Evolutionary conservation across 257 asterid genomes (phyloP), one percentile per base, ranked within the genome.

Genomic region (Solanum chmielewskii): DNA sequence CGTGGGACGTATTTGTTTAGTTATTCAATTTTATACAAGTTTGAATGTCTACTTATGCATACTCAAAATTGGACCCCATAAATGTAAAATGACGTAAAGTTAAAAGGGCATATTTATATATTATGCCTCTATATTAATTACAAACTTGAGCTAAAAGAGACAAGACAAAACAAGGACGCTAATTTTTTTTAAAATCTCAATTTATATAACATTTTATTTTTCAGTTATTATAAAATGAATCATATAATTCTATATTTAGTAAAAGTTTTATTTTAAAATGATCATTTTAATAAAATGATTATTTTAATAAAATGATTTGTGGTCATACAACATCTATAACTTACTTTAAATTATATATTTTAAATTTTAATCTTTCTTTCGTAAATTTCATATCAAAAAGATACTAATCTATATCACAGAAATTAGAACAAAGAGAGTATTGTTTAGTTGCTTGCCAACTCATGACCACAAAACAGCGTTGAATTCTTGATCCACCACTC

Each of bases 361-460:
- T 12, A n/a, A 21, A 2, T 21, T 8, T 21, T 4, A 20, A 20
- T 59, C 2, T 21, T 9, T 60, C 0, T 21, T 21, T 60, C 13
- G 4, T 21, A 60, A 21, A n/a, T 23, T 62, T 0, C 0, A 2
- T 10, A 11, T 62, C 3, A 62, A 52, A 33, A 33, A 33, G 4
- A 6, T 52, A 49, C 21, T 16, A 52, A 16, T 16, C 1, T 62
- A 62, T 3, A 1, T n/a, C 8, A 62, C 31, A 23, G n/a, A 11
- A n/a, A 11, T 11, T n/a, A 0, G 8, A 1, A 62, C 3, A 7
- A 1, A 62, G 0, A 23, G 6, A 62, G 3, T n/a, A 10, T 0
- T 6, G 21, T 0, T 80, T 29, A 80, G 18, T 27, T 29, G 85
- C 69, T 29, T 47, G 85, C 85, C 85, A 80, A 80, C 85, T 80